Evolutionary conservation across 139 green algal species (phyloP), one percentile per base, ranked within the genome.

Genomic region (Zygnema circumcarinatum): DNA sequence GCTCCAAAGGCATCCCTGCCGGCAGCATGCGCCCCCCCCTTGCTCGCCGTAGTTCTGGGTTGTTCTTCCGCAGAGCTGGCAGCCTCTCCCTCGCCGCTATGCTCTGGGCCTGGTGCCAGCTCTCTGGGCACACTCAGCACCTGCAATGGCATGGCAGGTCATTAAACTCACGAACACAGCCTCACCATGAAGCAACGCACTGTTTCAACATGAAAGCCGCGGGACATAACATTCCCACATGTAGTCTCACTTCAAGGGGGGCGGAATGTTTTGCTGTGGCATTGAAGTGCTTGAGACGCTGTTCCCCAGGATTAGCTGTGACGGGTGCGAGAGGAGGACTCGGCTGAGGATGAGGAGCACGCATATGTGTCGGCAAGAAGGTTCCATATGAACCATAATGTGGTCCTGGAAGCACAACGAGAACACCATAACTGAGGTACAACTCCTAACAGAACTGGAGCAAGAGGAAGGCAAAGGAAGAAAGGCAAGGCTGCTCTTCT

Each of bases 311-410:
- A n/a, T n/a, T n/a, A n/a, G 47, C 47, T 25, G 16, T 62, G 47
- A 62, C 47, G 16, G 47, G 47, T 62, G 47, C 47, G 16, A 16
- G 47, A 62, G 47, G 47, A 62, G 47, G 47, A 62, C 16, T 62
- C 7, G 47, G 16, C 47, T 62, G 47, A 25, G 47, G 47, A 62
- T 7, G 47, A 25, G 7, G 47, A 62, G 47, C 47, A 25, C 47
- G 47, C 16, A 81, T 53, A 29, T 81, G 74, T 53, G 74, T 81
- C n/a, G 74, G 74, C 39, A 81, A 53, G 33, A 81, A 81, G 29
- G 74, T 81, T 47, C 74, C 74, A 53, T 81, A 81, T 31, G 33
- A n/a, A 29, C 74, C 74, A 53, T 81, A 81, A 31, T 69, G 74
- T 53, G 74, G 74, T 11, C 74, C 74, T 81, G 74, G 7, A n/a